A percentile compares a stretch with the other conserved stretches of the same genome.
phyloP scores from a whole-genome alignment of 2,329 filamentous ascomycete species.

The Phialemonium atrogriseum region DNA sequence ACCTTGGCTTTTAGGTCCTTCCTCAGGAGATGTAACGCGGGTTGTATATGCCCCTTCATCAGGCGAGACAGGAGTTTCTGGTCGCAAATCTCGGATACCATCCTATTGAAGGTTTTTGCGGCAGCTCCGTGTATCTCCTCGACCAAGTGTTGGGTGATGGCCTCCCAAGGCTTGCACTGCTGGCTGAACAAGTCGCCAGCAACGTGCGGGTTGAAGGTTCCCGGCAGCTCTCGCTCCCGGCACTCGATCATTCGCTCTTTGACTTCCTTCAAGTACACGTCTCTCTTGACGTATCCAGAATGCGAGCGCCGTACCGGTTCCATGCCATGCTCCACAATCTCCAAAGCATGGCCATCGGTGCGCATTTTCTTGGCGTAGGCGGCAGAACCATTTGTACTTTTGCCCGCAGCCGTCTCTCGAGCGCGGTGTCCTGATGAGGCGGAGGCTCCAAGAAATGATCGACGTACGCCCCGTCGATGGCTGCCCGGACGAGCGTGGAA shows the following conservation, averaged over 20 bases:
- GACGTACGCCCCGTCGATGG: constrained; percentile 20
- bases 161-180: constrained; percentile 47
- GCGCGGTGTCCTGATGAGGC: no score
- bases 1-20: no score
- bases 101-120: no score
- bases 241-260: constrained; percentile 26
- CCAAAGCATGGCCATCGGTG: constrained; percentile 10
- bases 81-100: no score
- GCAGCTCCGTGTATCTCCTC: constrained; percentile 37
- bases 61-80: no score
- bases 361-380: constrained; percentile 17
- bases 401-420: constrained; percentile 13
- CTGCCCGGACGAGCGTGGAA: constrained; percentile 17
- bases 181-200: constrained; percentile 51
- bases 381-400: constrained; percentile 8
- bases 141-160: constrained; percentile 37
- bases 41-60: no score
- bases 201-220: constrained; percentile 51
- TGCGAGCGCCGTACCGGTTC: constrained; percentile 7
- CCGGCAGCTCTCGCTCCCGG: constrained; percentile 49
- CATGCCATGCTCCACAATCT: constrained; percentile 6
- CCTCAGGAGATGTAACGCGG: no score
- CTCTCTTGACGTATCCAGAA: constrained; percentile 28
- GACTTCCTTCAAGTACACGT: no score
- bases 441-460: constrained; percentile 22